Evolutionary conservation across 768 basidiomycete genomes (phyloP), one percentile per base, ranked within the genome.

Genomic region (Sarcodon aspratus): DNA sequence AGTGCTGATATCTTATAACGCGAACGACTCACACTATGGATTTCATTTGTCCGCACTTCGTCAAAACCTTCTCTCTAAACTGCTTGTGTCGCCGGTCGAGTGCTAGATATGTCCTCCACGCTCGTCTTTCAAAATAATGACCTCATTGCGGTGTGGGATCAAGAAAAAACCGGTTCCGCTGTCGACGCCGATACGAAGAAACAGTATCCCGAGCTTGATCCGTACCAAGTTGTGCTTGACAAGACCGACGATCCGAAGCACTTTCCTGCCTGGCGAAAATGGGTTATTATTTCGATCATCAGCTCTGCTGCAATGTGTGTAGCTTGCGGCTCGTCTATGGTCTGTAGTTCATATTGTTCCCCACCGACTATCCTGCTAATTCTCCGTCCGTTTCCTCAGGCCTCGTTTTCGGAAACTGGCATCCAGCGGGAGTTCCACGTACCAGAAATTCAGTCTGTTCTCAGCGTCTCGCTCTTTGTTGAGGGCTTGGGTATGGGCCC

Each of bases 391-490:
- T 17, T 12, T n/a, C 36, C 36, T 12, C 46, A 64, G 66, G 61
- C 66, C 0, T 61, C 66, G 2, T 62, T 58, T 9, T 69, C 70
- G 2, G 72, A 74, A 51, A 52, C 48, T 6, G 67, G 66, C 4
- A 59, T 73, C 17, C 56, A 66, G 44, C 34, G 43, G 7, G 62
- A 69, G 21, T 73, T 72, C 48, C 51, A 59, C 33, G 60, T 73
- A 17, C 58, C 61, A 9, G 50, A 54, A 9, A 66, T 69, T 50
- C 69, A 74, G 17, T 61, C 69, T 9, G 70, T 66, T 21, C 61
- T 74, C n/a, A 58, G 57, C 33, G 59, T 74, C 21, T 66, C 65
- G 13, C 55, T 73, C 4, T 73, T 71, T 54, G 65, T 67, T n/a
- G 31, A 55, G 36, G 68, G 64, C 11, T 46, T 63, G 1, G 62